Base-by-base conservation (phyloP, 441 rosid genomes). In the Pelargonium fulgidum region DNA sequence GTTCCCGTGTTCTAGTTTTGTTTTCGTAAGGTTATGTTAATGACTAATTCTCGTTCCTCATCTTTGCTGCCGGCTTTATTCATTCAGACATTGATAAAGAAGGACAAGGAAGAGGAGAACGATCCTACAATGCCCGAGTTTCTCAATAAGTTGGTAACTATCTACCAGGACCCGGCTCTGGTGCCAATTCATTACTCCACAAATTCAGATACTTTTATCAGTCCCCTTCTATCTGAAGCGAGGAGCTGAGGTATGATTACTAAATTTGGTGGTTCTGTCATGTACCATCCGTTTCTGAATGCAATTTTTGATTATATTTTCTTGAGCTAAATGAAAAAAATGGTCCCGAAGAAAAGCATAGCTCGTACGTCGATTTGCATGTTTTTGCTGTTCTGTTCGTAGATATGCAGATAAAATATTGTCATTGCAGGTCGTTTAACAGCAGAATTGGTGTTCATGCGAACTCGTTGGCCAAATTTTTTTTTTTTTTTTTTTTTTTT, bases 91-190 rank as follows among this genome's bases (percentile, higher is more conserved):
- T 74, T 93, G 84, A 83, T 89, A 66, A 85, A 79, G 81, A 89
- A 89, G 77, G 98, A 93, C 73, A 83, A 76, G 74, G 80, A 81
- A 69, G 98, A 91, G 44, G 77, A 56, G 76, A 68, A 78, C 47
- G 85, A 89, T 69, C 73, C 84, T 39, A 68, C 75, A 20, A 87
- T 93, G 89, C 52, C 56, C 3, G 88, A 84, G 72, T 91, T 93
- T 78, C 86, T 80, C 72, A 70, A 80, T 58, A 71, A 62, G 24
- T 69, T 93, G 81, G 88, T 76, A 47, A 84, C 78, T 73, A 87
- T 96, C 39, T 93, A 91, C 79, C 83, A 77, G 79, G 97, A 91
- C 72, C 97, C 98, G 2, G 89, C 93, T 73, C 70, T 89, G 66
- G 68, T 79, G 78, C 89, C 98, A 22, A 70, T 85, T 80, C 82